Percentiles rank a stretch among this genome's conserved stretches.
These are phyloP conservation scores for Picochlorum sp. DNA, from an alignment of 139 green algal genomes.

Conservation along the genomic window DNA sequence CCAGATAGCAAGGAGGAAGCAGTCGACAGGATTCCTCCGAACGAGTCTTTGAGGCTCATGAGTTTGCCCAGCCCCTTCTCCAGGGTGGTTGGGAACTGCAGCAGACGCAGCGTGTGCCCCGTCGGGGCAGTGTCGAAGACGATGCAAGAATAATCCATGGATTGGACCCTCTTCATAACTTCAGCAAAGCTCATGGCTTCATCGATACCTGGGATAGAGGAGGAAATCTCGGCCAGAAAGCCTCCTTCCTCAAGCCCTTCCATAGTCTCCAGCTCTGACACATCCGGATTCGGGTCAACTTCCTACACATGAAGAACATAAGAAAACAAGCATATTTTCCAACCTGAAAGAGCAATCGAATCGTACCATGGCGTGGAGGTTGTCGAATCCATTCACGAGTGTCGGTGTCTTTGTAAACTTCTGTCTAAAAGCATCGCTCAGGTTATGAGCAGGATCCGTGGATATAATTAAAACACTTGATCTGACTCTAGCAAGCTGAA, in stretches of 20 bases:
- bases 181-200: constrained; percentile 98
- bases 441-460: constrained; percentile 93
- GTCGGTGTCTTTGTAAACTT: constrained; percentile 85
- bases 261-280: constrained; percentile 52
- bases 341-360: not conserved
- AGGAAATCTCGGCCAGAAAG: constrained; percentile 78
- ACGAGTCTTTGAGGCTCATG: constrained; percentile 62
- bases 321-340: too few relatives aligned
- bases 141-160: constrained; percentile 87
- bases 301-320: constrained; percentile 51
- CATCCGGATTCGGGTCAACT: constrained; percentile 81
- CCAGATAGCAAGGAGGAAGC: constrained; percentile 39
- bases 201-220: constrained; percentile 91
- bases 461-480: constrained; percentile 91
- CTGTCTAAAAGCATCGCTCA: constrained; percentile 91
- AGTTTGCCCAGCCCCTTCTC: constrained; percentile 92
- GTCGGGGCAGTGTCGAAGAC: constrained; percentile 97
- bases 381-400: constrained; percentile 77
- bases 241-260: constrained; percentile 15
- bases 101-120: constrained; percentile 85
- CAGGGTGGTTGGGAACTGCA: constrained; percentile 90
- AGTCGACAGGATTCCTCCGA: constrained; percentile 64
- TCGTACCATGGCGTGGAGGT: constrained; percentile 91
- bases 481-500: constrained; percentile 69
- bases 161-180: constrained; percentile 95